Percentiles rank a stretch among this genome's conserved stretches.
These are phyloP conservation scores for Lachnellula cervina DNA, from an alignment of 2,329 filamentous ascomycete species.

Conservation along the genomic window DNA sequence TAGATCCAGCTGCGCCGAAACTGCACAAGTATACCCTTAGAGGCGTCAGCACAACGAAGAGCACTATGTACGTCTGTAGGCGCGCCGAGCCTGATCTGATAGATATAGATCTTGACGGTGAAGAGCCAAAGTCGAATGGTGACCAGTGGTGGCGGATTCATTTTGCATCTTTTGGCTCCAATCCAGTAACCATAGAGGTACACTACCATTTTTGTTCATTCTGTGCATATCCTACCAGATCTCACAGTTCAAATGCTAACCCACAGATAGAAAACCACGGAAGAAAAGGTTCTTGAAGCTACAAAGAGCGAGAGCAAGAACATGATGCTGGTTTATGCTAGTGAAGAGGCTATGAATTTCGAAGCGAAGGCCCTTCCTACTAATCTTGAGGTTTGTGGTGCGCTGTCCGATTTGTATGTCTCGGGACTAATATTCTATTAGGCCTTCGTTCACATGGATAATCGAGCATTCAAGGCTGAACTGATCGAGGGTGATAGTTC, in stretches of 20 bases:
- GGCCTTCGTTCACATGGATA: constrained; percentile 48
- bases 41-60: constrained; percentile 44
- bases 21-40: constrained; percentile 43
- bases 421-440: constrained; percentile 27
- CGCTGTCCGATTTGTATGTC: constrained; percentile 6
- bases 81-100: constrained; percentile 39
- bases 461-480: constrained; percentile 48
- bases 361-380: constrained; percentile 36
- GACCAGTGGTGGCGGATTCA: constrained; percentile 56
- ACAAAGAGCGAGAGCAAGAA: constrained; percentile 45
- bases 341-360: constrained; percentile 41
- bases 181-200: constrained; percentile 48
- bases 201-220: too few species aligned
- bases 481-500: constrained; percentile 26
- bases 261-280: constrained; percentile 41
- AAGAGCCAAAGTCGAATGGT: constrained; percentile 17
- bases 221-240: too few species aligned
- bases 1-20: constrained; percentile 18
- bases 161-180: constrained; percentile 36
- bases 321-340: constrained; percentile 49
- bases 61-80: constrained; percentile 48
- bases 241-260: neutral
- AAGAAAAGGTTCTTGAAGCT: constrained; percentile 41
- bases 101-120: constrained; percentile 35
- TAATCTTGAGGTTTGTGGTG: constrained; percentile 33